These are phyloP conservation scores for Botryotinia globosa DNA, from an alignment of 2,329 filamentous ascomycete species.

Conservation along the genomic window DNA sequence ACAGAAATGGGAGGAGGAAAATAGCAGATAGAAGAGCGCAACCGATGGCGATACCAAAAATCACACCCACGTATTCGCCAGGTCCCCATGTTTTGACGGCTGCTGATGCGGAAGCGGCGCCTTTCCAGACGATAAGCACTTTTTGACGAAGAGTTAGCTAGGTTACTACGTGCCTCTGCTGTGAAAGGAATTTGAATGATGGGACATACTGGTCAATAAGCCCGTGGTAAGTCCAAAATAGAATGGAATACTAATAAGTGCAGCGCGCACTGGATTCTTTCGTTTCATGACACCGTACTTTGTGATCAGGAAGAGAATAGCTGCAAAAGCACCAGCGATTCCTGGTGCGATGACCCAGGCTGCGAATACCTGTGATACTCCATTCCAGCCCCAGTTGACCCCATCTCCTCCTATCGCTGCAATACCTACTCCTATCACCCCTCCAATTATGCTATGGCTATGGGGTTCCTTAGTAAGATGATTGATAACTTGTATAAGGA, in stretches of 20 bases:
- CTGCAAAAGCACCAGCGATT: constrained; percentile 63
- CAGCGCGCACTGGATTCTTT: constrained; percentile 69
- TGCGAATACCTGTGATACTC: constrained; percentile 51
- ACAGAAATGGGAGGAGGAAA: constrained; percentile 41
- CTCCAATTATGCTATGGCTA: constrained; percentile 63
- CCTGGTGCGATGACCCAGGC: constrained; percentile 68
- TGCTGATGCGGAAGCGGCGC: constrained; percentile 3
- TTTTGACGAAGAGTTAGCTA: constrained; percentile 22
- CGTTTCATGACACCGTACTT: constrained; percentile 69
- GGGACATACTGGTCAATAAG: constrained; percentile 21
- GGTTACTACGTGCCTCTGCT: constrained; percentile 23
- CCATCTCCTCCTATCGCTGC: constrained; percentile 59
- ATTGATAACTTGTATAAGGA: background rate
- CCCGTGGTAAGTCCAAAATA: constrained; percentile 51
- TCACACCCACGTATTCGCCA: constrained; percentile 37
- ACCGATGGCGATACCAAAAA: constrained; percentile 32
- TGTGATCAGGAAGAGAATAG: constrained; percentile 70
- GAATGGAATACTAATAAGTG: constrained; percentile 69
- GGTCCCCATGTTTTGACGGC: constrained; percentile 37
- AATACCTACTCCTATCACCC: constrained; percentile 67
- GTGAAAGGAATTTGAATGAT: constrained; percentile 32
- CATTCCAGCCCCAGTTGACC: constrained; percentile 65
- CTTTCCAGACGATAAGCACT: constrained; percentile 12
- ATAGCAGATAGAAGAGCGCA: constrained; percentile 30
- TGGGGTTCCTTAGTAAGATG: background rate